Percentiles rank a stretch among this genome's conserved stretches.
These are phyloP conservation scores for Stramenopiles sp. DNA, from an alignment of 352 stramenopile species.

Conservation along the genomic window DNA sequence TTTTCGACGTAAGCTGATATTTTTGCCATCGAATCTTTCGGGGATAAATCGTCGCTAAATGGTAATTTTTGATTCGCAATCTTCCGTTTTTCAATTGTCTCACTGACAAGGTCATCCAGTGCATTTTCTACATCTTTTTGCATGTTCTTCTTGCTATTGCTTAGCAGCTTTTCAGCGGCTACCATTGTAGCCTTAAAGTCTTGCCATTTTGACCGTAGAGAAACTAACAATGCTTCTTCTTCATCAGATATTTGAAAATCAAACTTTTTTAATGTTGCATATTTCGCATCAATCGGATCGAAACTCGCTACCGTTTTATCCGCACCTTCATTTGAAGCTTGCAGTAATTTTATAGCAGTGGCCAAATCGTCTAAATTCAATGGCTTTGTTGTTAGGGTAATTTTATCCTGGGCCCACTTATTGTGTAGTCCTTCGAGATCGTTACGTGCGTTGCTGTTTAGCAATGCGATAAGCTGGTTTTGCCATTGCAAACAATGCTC, in stretches of 20 bases:
- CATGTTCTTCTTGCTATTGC: constrained; percentile 80
- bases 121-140: constrained; percentile 77
- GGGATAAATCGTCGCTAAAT: constrained; percentile 28
- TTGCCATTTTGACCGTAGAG: constrained; percentile 50
- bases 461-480: constrained; percentile 60
- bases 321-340: constrained; percentile 57
- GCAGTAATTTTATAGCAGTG: constrained; percentile 61
- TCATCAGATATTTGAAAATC: constrained; percentile 62
- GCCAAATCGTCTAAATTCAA: constrained; percentile 66
- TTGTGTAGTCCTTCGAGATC: constrained; percentile 57
- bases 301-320: constrained; percentile 45
- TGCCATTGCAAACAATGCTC: constrained; percentile 78
- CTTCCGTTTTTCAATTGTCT: constrained; percentile 47
- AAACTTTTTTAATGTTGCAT: constrained; percentile 57
- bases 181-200: constrained; percentile 54
- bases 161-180: constrained; percentile 59
- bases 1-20: constrained; percentile 13
- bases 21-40: neutral
- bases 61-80: constrained; percentile 49
- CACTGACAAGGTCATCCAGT: constrained; percentile 52
- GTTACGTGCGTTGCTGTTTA: constrained; percentile 67
- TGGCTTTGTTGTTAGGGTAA: constrained; percentile 54
- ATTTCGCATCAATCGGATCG: constrained; percentile 55
- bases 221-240: constrained; percentile 44
- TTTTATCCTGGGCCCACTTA: constrained; percentile 63